These are phyloP conservation scores for Pleurotus cornucopiae DNA, from an alignment of 768 basidiomycete genomes.

Conservation along the genomic window DNA sequence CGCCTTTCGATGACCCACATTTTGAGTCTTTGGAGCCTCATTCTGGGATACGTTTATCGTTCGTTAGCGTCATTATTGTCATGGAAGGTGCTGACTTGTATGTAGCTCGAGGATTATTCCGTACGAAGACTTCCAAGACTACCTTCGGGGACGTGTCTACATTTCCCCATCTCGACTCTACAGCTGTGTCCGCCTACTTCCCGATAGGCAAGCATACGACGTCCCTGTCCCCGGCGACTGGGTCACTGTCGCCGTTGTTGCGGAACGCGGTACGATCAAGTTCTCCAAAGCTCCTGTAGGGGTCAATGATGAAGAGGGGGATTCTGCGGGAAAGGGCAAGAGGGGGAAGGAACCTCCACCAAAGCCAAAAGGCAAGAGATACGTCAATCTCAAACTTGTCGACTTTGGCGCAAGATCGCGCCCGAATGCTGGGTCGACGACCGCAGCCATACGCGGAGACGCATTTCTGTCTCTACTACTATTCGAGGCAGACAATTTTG, in stretches of 20 bases:
- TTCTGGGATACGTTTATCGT: constrained; percentile 83
- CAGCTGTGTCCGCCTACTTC: constrained; percentile 72
- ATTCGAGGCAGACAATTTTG: constrained; percentile 81
- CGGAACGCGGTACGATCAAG: constrained; percentile 79
- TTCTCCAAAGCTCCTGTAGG: constrained; percentile 66
- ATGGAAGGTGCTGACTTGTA: not conserved
- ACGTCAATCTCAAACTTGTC: constrained; percentile 79
- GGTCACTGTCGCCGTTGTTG: constrained; percentile 94
- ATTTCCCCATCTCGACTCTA: constrained; percentile 88
- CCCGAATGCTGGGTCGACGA: constrained; percentile 40
- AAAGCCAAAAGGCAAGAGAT: constrained; percentile 66
- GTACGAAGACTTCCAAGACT: constrained; percentile 75
- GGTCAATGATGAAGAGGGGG: constrained; percentile 41
- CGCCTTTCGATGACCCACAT: constrained; percentile 66
- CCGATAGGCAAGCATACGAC: constrained; percentile 82
- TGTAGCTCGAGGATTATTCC: constrained; percentile 66
- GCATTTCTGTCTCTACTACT: constrained; percentile 79
- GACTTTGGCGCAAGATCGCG: constrained; percentile 71
- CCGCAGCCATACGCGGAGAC: constrained; percentile 69
- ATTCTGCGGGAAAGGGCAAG: constrained; percentile 25
- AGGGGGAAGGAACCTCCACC: constrained; percentile 23
- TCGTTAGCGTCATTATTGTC: constrained; percentile 25
- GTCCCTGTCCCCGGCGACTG: constrained; percentile 91
- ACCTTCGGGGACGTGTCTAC: constrained; percentile 81
- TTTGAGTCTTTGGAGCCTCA: constrained; percentile 87